Evolutionary conservation across 805 yeast species (phyloP), one percentile per base, ranked within the genome.

Genomic region (Wickerhamomyces chaumierensis): DNA sequence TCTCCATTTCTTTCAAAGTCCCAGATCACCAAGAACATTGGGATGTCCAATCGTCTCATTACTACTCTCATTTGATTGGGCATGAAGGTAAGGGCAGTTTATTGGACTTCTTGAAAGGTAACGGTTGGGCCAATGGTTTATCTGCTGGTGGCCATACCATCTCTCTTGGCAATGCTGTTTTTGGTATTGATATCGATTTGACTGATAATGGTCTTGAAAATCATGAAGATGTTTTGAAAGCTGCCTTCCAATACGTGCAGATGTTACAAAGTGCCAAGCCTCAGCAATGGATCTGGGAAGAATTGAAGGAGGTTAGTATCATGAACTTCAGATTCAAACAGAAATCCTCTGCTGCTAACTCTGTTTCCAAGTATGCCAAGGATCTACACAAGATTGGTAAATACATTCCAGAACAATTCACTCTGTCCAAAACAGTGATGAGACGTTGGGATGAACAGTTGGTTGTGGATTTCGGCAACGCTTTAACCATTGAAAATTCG

Each of bases 71-170:
- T 57, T 65, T 92, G 38, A 62, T 90, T 36, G 97, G 97, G 32
- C 97, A 90, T 58, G 98, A 90, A 62, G 83, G 92, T 36, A 69
- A 78, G 36, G 97, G 97, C 2, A 86, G 96, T 2, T 57, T 90
- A 16, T 65, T 86, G 28, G 72, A 78, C 40, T 70, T 68, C 46
- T 70, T 90, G 47, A 90, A 86, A 60, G 55, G 62, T 27, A 63
- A 71, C 45, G 82, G 88, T 13, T 83, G 88, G 86, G 95, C 90
- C 6, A 81, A 74, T 47, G 79, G 73, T 15, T 66, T 90, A 38
- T 74, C 86, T 29, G 76, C 87, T 27, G 95, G 95, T 8, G 69
- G 74, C 32, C 68, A 75, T 47, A 69, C 73, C 28, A 69, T 80
- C 8, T 78, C 87, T 19, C 66, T 75, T 35, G 92, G 81, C 3